Base-by-base conservation (phyloP, 352 stramenopile species). In the Elongisporangium undulatum region DNA sequence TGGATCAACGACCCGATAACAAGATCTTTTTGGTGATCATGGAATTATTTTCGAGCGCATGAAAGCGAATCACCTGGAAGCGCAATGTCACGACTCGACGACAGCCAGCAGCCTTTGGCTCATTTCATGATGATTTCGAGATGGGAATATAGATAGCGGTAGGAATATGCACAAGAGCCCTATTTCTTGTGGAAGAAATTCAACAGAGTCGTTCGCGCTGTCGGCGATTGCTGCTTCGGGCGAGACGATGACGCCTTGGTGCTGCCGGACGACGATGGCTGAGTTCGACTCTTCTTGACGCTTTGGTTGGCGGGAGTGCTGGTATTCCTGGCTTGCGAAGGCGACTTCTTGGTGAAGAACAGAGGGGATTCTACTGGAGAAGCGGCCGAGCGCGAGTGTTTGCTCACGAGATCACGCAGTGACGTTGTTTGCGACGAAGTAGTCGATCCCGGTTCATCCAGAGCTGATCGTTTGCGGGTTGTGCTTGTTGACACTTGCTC, bases 111-210 rank as follows among this genome's bases (percentile, higher is more conserved):
- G 23, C 23, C 5, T 26, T 26, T 26, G 23, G 23, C 23, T 26
- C 23, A 26, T 26, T 17, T 45, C 12, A 45, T 45, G 5, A 41
- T 41, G 4, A 45, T 17, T 45, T 17, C 34, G 12, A 45, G 16
- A 16, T 45, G 13, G 16, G 10, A 17, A 38, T 38, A 38, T 38
- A 12, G 7, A 34, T 34, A 34, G n/a, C n/a, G n/a, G n/a, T n/a
- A n/a, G n/a, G n/a, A n/a, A 2, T 38, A 12, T 38, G 9, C 1
- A 38, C 26, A 17, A 45, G 9, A 45, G 4, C 34, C 2, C 34
- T 45, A 45, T 45, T 45, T 45, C 34, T 73, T 74, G 51, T 70
- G 60, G 56, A 85, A 85, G 29, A 85, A 84, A n/a, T 78, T 58
- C 13, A 87, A 59, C 23, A 87, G 49, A 2, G 75, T 84, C 15